Conservation (phyloP, 306 rosid species). For the Gastrolobium villosum region DNA sequence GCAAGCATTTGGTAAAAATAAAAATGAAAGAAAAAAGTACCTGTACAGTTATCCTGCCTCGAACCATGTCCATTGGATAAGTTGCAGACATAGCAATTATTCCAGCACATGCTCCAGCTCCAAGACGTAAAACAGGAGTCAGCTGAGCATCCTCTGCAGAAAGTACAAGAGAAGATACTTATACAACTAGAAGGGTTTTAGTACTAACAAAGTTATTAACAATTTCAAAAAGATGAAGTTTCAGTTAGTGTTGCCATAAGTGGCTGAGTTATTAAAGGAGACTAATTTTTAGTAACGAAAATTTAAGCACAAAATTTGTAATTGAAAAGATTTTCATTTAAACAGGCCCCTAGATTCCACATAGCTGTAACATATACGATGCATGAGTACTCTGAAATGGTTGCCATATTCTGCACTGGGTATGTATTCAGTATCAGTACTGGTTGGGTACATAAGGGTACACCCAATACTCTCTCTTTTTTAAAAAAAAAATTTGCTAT, state of each 20-base stretch:
- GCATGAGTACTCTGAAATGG: slow-evolving; percentile 17
- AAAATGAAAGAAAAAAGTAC: slow-evolving; percentile 52
- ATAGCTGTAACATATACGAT: background rate
- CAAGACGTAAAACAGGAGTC: slow-evolving; percentile 92
- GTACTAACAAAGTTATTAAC: background rate
- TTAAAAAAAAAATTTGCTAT: slow-evolving; percentile 6
- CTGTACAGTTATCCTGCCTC: slow-evolving; percentile 99
- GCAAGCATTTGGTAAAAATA: slow-evolving; percentile 29
- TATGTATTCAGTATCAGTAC: background rate
- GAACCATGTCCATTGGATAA: slow-evolving; percentile 99
- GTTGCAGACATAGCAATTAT: slow-evolving; percentile 99
- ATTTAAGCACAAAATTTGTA: background rate
- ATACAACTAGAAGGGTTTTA: slow-evolving; percentile 19
- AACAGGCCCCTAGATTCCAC: slow-evolving; percentile 23
- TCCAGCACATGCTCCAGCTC: slow-evolving; percentile 99
- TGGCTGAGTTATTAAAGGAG: slow-evolving; percentile 4
- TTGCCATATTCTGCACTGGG: background rate
- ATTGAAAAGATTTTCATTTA: slow-evolving; percentile 7
- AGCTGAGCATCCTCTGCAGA: slow-evolving; percentile 94
- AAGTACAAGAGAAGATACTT: slow-evolving; percentile 37
- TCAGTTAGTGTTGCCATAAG: slow-evolving; percentile 16
- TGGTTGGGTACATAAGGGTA: background rate
- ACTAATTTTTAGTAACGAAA: background rate
- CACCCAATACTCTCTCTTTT: background rate
- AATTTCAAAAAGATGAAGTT: background rate